Evolutionary conservation across 148 eudicot genomes (phyloP).

Genomic region (Heliamphora exappendiculata): DNA sequence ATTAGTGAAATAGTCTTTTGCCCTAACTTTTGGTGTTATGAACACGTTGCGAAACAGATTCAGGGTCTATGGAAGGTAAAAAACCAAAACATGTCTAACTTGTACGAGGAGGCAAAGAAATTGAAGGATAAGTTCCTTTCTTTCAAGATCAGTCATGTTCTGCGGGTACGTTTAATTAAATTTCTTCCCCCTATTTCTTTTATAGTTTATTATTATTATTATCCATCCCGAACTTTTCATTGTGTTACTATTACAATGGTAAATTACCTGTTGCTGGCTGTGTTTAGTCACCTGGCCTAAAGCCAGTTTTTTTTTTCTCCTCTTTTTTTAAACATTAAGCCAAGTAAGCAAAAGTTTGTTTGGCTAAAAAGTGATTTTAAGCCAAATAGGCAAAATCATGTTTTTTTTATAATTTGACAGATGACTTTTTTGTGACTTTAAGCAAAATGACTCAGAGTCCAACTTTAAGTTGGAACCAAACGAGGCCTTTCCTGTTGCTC

Average conservation of each 20-base stretch:
- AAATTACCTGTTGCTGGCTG: not conserved
- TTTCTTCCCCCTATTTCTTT: not conserved
- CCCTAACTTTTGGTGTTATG: not conserved
- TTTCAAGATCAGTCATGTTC: slow-evolving; percentile 62
- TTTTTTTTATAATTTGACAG: no score
- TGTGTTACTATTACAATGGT: not conserved
- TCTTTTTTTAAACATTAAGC: no score
- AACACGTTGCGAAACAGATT: slow-evolving; percentile 40
- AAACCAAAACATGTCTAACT: slow-evolving; percentile 39
- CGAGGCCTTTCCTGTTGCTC: not conserved
- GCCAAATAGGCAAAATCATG: no score
- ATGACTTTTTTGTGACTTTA: no score
- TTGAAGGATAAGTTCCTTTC: slow-evolving; percentile 57
- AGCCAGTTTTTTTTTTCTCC: no score
- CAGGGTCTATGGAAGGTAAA: slow-evolving; percentile 69
- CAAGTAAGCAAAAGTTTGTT: no score
- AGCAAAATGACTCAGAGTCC: no score
- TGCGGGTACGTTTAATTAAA: slow-evolving; percentile 46
- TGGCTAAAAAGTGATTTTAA: no score
- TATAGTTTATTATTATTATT: no score
- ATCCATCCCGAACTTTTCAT: not conserved
- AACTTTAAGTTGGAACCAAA: no score
- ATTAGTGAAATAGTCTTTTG: not conserved
- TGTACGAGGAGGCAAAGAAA: slow-evolving; percentile 58
- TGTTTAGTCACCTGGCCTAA: not conserved